Percentiles rank a stretch among this genome's conserved stretches.
These are phyloP conservation scores for Epichloe bromicola DNA, from an alignment of 2,329 filamentous ascomycete genomes.

Conservation along the genomic window DNA sequence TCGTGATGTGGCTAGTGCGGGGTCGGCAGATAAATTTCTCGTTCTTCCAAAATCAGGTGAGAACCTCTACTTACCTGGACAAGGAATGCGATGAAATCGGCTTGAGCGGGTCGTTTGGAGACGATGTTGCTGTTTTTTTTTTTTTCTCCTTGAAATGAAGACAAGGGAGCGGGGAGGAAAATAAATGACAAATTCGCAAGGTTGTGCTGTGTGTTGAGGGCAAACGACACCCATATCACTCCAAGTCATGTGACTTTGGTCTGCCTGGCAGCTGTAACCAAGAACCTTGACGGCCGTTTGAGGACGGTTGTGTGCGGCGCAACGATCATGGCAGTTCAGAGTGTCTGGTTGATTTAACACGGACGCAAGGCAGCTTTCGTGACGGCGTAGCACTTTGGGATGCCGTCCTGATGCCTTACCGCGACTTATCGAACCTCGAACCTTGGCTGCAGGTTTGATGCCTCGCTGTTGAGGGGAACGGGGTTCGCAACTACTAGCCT, in stretches of 20 bases:
- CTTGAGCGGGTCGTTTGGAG: not conserved
- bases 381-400: too few relatives aligned
- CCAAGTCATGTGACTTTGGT: not conserved
- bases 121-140: not conserved
- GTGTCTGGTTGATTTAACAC: too few relatives aligned
- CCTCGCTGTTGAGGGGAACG: not conserved
- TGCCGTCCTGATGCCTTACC: too few relatives aligned
- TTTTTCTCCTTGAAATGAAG: not conserved
- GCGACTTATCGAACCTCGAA: not conserved
- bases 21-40: not conserved
- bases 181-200: not conserved
- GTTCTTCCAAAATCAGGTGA: not conserved
- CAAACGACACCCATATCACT: not conserved
- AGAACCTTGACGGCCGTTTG: conserved; percentile 1
- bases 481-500: too few relatives aligned
- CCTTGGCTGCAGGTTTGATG: not conserved
- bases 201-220: not conserved
- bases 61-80: not conserved
- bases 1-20: conserved; percentile 4
- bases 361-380: too few relatives aligned
- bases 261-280: not conserved
- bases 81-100: not conserved
- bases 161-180: not conserved
- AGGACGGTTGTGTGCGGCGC: too few relatives aligned
- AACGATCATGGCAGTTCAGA: too few relatives aligned